Conservation (phyloP, 345 rosid genomes). For the Cardamine occulta region DNA sequence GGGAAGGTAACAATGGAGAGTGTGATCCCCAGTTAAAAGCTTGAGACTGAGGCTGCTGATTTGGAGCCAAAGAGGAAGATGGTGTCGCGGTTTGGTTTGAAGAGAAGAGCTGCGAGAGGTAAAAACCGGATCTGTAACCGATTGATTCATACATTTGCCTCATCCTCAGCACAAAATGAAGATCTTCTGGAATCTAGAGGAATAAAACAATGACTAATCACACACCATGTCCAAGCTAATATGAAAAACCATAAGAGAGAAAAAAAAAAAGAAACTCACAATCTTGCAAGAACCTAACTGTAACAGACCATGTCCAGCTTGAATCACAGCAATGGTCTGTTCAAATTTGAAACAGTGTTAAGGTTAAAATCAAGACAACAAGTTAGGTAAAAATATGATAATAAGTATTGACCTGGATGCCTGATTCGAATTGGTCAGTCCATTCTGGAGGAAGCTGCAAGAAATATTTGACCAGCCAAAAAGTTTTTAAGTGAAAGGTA, state of each 20-base stretch:
- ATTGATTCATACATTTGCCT: constrained; percentile 93
- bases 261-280: constrained; percentile 53
- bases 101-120: constrained; percentile 92
- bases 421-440: constrained; percentile 99
- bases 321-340: constrained; percentile 98
- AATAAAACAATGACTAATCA: constrained; percentile 46
- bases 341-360: constrained; percentile 23
- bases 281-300: constrained; percentile 96
- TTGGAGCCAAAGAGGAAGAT: constrained; percentile 62
- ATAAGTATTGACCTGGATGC: constrained; percentile 77
- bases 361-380: constrained; percentile 32
- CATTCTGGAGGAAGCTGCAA: constrained; percentile 97
- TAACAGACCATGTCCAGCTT: constrained; percentile 98
- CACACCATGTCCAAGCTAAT: constrained; percentile 34
- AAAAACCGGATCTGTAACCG: constrained; percentile 90
- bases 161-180: constrained; percentile 95
- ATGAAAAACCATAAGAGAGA: background rate
- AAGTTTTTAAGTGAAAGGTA: constrained; percentile 32
- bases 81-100: constrained; percentile 55
- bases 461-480: constrained; percentile 41
- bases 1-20: constrained; percentile 65
- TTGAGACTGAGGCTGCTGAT: constrained; percentile 56
- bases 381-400: constrained; percentile 6
- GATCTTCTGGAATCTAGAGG: constrained; percentile 88
- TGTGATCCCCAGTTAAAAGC: constrained; percentile 70